Evolutionary conservation across 495 filamentous ascomycete genomes (phyloP), one percentile per base, ranked within the genome.

Genomic region (Annulohypoxylon maeteangense): DNA sequence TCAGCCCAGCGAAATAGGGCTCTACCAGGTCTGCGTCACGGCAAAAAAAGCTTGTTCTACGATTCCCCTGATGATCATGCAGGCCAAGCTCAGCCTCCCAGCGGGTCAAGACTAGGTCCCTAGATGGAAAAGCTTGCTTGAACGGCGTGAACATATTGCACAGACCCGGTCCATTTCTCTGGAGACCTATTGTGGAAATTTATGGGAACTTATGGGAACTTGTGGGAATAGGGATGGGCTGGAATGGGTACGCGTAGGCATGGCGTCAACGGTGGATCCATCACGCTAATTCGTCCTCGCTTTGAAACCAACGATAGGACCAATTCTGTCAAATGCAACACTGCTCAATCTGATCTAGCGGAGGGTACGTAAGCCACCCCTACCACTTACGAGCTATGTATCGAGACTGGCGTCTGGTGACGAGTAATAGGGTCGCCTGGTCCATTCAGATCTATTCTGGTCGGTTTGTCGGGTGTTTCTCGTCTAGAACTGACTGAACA

Each of bases 41-140:
- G 48, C 22, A 65, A 16, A 25, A 70, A 70, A 71, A 66, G 68
- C 62, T 71, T 71, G 68, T 71, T 62, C 38, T 50, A 32, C 11
- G 23, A 51, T 56, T 40, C 54, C 51, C 68, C 68, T 66, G 67
- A 60, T 60, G 50, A 71, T 71, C 51, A 48, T 45, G 32, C 40
- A 36, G 53, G 53, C 68, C 58, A 67, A 67, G 67, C 62, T 56
- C 48, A 65, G 23, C 48, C 32, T 58, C 56, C 32, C 47, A 18
- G 40, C 23, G 27, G 42, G 23, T 11, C 54, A 44, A 27, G 29
- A 32, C 38, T 62, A 18, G 38, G 50, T 29, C 47, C 47, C 47
- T 51, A 51, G 47, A 29, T 32, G 42, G 38, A 53, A 67, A 71
- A 71, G 68, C 68, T 71, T 71, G 68, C 63, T 54, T 71, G 16